Evolutionary conservation across 192 early-diverging fungal species (phyloP).

Genomic region (Powellomyces hirtus): DNA sequence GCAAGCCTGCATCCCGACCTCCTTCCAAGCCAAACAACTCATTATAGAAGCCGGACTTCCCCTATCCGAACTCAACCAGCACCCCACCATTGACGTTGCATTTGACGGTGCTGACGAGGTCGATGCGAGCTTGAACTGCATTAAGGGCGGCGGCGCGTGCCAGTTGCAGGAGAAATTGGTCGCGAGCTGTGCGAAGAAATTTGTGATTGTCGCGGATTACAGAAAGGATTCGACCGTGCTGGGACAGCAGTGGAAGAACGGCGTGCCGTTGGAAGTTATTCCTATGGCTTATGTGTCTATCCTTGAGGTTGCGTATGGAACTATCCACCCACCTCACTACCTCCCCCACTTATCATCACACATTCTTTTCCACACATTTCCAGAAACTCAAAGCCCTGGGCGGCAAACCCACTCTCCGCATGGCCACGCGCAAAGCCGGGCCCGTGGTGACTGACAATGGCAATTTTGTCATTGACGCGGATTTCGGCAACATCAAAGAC

Average conservation of each 20-base stretch:
- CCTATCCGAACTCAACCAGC: slow-evolving; percentile 55
- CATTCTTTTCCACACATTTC: background rate
- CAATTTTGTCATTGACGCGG: slow-evolving; percentile 86
- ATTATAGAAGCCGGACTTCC: slow-evolving; percentile 80
- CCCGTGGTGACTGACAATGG: slow-evolving; percentile 94
- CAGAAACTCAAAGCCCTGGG: slow-evolving; percentile 41
- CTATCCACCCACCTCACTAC: too few relatives aligned
- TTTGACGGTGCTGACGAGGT: slow-evolving; percentile 89
- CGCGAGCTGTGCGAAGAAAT: slow-evolving; percentile 74
- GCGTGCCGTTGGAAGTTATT: slow-evolving; percentile 88
- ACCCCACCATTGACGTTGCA: slow-evolving; percentile 78
- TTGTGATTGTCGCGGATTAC: slow-evolving; percentile 89
- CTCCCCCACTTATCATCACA: too few relatives aligned
- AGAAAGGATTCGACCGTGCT: slow-evolving; percentile 76
- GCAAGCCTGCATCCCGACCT: slow-evolving; percentile 81
- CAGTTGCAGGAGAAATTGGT: slow-evolving; percentile 95
- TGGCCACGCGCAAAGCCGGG: slow-evolving; percentile 86
- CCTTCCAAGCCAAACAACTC: slow-evolving; percentile 86
- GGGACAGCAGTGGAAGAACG: slow-evolving; percentile 79
- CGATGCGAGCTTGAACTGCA: slow-evolving; percentile 82
- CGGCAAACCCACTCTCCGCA: slow-evolving; percentile 65
- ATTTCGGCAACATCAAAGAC: slow-evolving; percentile 72
- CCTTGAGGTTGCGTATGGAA: background rate
- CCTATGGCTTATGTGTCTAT: slow-evolving; percentile 79
- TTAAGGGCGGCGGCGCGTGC: slow-evolving; percentile 94